Evolutionary conservation across 257 asterid species (phyloP), one percentile per base, ranked within the genome.

Genomic region (Plantago elongata): DNA sequence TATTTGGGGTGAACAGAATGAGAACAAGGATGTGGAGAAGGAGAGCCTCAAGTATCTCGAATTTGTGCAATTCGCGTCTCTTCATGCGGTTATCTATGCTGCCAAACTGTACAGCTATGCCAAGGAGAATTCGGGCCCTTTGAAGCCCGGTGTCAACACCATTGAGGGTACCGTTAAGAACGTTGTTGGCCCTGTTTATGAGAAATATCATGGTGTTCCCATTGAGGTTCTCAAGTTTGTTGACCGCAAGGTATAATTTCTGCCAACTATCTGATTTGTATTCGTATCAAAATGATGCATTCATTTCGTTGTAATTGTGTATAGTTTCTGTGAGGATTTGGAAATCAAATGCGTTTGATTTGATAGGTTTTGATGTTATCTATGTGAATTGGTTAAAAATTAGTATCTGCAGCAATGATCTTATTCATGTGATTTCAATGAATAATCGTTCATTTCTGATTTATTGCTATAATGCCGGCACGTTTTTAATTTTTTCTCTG

Each of bases 121-220:
- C 11, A 85, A 85, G 83, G 89, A 85, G 65, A 90, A 83, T 54
- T 83, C 96, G 3, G 98, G 98, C 30, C 95, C 96, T 3, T 71
- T 91, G 74, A 88, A 88, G 75, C 85, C 92, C 65, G 78, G 98
- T 9, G 92, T 88, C 52, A 74, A 84, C 68, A 67, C 86, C 64
- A 89, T 88, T 8, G 98, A 92, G 83, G 90, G 87, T 66, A 88
- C 95, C 45, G 97, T 92, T 18, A 88, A 77, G 78, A 78, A 85
- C 27, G 87, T 84, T 11, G 95, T 85, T 4, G 85, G 86, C 29
- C 94, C 96, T n/a, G 95, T 88, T n/a, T 87, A 83, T 60, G 67
- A 80, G 13, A 91, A 86, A 44, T 84, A 54, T 57, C 89, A 81
- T 37, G 86, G 60, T 54, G 77, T 83, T 6, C 95, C 98, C 0